These are phyloP conservation scores for Malus hybrid DNA, from an alignment of 331 rosid species.

Conservation along the genomic window DNA sequence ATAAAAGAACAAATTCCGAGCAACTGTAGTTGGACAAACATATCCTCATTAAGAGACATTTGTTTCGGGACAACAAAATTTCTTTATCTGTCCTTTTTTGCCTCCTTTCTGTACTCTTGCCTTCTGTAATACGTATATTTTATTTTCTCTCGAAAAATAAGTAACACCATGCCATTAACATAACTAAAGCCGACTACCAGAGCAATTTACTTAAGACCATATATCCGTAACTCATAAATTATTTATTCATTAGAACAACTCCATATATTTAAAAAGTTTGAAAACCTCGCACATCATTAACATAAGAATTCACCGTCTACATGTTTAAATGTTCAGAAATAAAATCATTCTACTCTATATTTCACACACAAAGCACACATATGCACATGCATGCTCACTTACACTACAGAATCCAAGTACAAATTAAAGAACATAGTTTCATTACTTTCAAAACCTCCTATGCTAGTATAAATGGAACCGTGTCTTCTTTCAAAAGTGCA, in stretches of 20 bases:
- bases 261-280: background rate
- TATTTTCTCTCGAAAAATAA: background rate
- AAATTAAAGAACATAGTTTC: background rate
- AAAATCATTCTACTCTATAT: background rate
- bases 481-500: background rate
- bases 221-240: background rate
- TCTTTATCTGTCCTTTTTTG: background rate
- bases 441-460: background rate
- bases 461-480: background rate
- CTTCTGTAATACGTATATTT: background rate
- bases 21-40: background rate
- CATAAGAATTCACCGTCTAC: background rate
- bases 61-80: background rate
- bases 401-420: background rate
- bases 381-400: background rate
- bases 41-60: background rate
- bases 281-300: background rate
- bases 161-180: background rate
- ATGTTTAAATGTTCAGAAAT: background rate
- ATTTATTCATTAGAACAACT: background rate
- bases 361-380: background rate
- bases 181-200: background rate
- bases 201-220: background rate
- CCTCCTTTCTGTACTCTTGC: background rate
- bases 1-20: background rate